Conservation (phyloP, 305 asterid genomes). For the Fraxinus floribunda region DNA sequence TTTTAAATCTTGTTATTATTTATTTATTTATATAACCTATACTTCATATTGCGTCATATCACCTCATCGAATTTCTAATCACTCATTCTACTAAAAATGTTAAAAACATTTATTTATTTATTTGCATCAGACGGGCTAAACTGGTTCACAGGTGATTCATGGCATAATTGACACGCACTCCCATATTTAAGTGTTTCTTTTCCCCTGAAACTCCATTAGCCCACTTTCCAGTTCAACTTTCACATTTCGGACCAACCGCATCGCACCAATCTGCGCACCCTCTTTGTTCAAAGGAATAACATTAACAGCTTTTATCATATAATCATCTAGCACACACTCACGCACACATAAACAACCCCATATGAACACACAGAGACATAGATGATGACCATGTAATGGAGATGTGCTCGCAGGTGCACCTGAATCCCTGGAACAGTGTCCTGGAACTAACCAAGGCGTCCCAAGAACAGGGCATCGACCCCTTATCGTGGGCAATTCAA, state of each 20-base stretch:
- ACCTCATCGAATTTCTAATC: too few species aligned
- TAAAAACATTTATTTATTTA: too few species aligned
- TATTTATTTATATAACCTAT: too few species aligned
- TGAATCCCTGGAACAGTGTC: constrained; percentile 58
- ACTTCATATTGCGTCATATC: too few species aligned
- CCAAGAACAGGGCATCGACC: constrained; percentile 70
- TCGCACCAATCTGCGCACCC: constrained; percentile 23
- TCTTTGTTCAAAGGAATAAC: constrained; percentile 15
- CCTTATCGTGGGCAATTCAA: constrained; percentile 74
- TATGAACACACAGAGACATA: constrained; percentile 19
- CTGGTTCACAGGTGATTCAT: background rate
- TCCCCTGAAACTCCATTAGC: constrained; percentile 16
- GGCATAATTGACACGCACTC: background rate
- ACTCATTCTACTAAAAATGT: too few species aligned
- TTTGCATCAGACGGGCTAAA: background rate
- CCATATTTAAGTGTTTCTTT: background rate
- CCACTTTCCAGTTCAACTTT: constrained; percentile 39
- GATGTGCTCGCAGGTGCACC: constrained; percentile 30
- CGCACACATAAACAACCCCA: constrained; percentile 8
- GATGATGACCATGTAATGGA: constrained; percentile 45
- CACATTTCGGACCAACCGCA: constrained; percentile 35
- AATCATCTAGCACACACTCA: background rate
- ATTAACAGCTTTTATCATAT: background rate
- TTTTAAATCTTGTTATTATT: too few species aligned
- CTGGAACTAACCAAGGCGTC: constrained; percentile 70